Evolutionary conservation across 768 basidiomycete species (phyloP), one percentile per base, ranked within the genome.

Genomic region (Coprinopsis sp.): DNA sequence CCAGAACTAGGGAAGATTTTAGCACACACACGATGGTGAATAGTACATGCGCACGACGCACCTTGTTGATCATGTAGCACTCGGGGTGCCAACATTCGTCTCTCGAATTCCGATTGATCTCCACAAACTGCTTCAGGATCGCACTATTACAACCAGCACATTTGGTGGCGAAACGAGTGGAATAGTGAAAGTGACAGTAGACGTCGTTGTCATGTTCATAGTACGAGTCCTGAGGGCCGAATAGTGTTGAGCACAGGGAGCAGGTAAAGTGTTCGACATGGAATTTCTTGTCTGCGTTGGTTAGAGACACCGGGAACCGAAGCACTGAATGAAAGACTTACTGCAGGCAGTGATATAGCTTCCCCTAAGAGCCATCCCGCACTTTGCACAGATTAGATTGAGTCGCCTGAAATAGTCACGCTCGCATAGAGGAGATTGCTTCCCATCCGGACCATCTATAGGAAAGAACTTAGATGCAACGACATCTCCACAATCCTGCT

Each of bases 61-160:
- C 94, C 77, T 98, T 98, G 69, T 97, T 95, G 55, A 99, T 97
- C 95, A 97, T 97, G 66, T 98, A 97, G 65, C 96, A 99, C 66
- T 99, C 96, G 45, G 96, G 96, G 76, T 99, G 96, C 95, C 96
- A 99, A 61, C 95, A 98, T 70, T 99, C 96, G 67, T 99, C 94
- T 54, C 85, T 78, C 78, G 89, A 91, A 67, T 98, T 98, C 50
- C 96, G 81, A 60, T 99, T 98, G 68, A 99, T 97, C 71, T 99
- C 96, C 51, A 99, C 96, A 60, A 97, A 99, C 66, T 99, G 96
- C 70, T 99, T 99, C 55, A 99, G 70, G 52, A 99, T 99, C 14
- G 96, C 96, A 50, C 86, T 96, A 56, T 82, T 89, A 67, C 96
- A 99, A 4, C 96, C 96, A 0, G 92, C 94, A 62, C 96, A 99